phyloP scores from a whole-genome alignment of 2,329 filamentous ascomycete genomes.

The Arthrobotrys iridis region DNA sequence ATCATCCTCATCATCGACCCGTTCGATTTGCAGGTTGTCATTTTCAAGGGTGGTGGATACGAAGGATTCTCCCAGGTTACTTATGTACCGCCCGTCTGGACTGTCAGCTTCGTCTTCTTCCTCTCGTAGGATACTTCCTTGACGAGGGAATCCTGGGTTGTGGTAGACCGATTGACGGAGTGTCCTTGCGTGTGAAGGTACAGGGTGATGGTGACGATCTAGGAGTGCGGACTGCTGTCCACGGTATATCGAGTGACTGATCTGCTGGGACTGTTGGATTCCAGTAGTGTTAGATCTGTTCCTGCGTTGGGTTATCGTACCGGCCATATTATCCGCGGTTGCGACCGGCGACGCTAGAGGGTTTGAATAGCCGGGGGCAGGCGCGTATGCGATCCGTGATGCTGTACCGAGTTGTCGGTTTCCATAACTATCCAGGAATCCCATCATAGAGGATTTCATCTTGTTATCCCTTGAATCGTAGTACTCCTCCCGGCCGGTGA shows the following conservation, averaged over 20 bases:
- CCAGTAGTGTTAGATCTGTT: slow-evolving; percentile 40
- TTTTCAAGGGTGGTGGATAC: slow-evolving; percentile 62
- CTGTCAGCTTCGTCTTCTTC: slow-evolving; percentile 61
- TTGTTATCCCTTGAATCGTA: slow-evolving; percentile 96
- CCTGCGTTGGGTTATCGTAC: slow-evolving; percentile 54
- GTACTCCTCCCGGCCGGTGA: slow-evolving; percentile 77
- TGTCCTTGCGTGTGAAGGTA: slow-evolving; percentile 63
- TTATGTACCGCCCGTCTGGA: slow-evolving; percentile 62
- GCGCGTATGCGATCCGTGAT: slow-evolving; percentile 28
- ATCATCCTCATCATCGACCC: slow-evolving; percentile 13
- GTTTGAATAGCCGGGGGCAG: slow-evolving; percentile 28
- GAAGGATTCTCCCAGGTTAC: slow-evolving; percentile 71
- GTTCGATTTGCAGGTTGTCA: slow-evolving; percentile 26
- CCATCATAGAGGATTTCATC: slow-evolving; percentile 96
- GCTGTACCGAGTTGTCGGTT: slow-evolving; percentile 18
- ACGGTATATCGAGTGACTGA: slow-evolving; percentile 66
- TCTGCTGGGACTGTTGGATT: slow-evolving; percentile 45
- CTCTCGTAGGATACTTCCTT: slow-evolving; percentile 68
- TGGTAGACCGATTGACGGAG: slow-evolving; percentile 65
- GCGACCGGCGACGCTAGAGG: slow-evolving; percentile 78
- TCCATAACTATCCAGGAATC: slow-evolving; percentile 88
- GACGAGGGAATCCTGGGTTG: slow-evolving; percentile 58
- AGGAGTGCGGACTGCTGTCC: slow-evolving; percentile 77
- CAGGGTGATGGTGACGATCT: slow-evolving; percentile 79
- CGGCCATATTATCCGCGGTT: slow-evolving; percentile 60